Evolutionary conservation across 495 filamentous ascomycete genomes (phyloP).

Genomic region (Massariosphaeria phaeospora): DNA sequence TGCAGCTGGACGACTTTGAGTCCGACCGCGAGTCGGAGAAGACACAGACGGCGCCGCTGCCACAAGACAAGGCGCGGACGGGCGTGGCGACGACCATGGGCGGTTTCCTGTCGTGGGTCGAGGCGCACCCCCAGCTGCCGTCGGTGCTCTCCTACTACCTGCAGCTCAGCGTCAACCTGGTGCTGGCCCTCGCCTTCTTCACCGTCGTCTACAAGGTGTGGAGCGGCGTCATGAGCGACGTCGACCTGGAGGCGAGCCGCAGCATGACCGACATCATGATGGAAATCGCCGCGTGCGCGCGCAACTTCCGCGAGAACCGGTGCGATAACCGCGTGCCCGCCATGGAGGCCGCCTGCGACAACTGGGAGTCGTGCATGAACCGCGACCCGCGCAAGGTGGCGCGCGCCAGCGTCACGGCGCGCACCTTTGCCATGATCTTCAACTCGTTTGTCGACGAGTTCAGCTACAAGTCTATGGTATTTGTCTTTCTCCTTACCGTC

Average conservation of each 20-base stretch:
- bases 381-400: conserved; percentile 61
- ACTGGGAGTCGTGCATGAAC: conserved; percentile 85
- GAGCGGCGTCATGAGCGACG: conserved; percentile 66
- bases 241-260: conserved; percentile 62
- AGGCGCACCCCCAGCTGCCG: conserved; percentile 78
- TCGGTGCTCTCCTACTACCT: conserved; percentile 80
- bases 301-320: conserved; percentile 65
- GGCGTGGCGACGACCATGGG: conserved; percentile 12
- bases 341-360: conserved; percentile 63
- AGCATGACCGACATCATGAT: conserved; percentile 59
- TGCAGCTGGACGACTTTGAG: conserved; percentile 6
- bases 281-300: conserved; percentile 66
- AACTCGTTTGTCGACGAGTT: conserved; percentile 68
- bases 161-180: conserved; percentile 72
- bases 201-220: conserved; percentile 69
- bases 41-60: conserved; percentile 1
- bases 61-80: conserved; percentile 15
- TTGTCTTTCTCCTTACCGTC: conserved; percentile 26
- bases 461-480: conserved; percentile 67
- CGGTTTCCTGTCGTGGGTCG: conserved; percentile 61
- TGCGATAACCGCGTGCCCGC: conserved; percentile 68
- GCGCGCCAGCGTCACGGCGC: conserved; percentile 62
- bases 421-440: conserved; percentile 76
- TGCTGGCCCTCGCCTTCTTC: conserved; percentile 60
- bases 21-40: conserved; percentile 3